Conservation (phyloP, 2,329 filamentous ascomycete genomes). For the Trichoderma sp. region DNA sequence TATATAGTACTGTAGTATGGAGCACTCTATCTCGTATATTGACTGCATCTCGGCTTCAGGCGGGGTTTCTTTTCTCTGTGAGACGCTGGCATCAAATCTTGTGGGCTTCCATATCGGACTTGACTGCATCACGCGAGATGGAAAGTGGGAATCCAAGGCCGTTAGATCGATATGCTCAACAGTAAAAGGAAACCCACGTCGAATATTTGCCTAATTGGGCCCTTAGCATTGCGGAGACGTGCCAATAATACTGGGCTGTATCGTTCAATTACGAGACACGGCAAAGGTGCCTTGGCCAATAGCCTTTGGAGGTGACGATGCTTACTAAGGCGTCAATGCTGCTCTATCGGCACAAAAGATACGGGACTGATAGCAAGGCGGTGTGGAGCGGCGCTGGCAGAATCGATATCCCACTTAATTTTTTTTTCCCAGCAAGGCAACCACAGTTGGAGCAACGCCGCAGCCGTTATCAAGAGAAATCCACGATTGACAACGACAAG, state of each 20-base stretch:
- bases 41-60: neutral
- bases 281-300: neutral
- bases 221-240: neutral
- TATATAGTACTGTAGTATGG: neutral
- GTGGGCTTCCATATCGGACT: neutral
- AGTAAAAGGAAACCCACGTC: neutral
- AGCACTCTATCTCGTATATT: neutral
- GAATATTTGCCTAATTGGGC: neutral
- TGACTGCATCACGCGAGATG: neutral
- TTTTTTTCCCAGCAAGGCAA: slow-evolving; percentile 28
- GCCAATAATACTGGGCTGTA: neutral
- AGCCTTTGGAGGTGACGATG: neutral
- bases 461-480: slow-evolving; percentile 9
- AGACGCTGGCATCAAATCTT: neutral
- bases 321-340: neutral
- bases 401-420: slow-evolving; percentile 40
- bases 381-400: slow-evolving; percentile 34
- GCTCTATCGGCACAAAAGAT: neutral
- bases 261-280: neutral
- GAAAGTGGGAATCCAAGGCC: neutral
- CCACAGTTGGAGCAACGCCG: slow-evolving; percentile 1
- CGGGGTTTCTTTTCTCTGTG: neutral
- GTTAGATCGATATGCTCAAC: neutral
- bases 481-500: slow-evolving; percentile 1
- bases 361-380: slow-evolving; percentile 26